phyloP scores from a whole-genome alignment of 305 asterid genomes.

The Fraxinus velutina region DNA sequence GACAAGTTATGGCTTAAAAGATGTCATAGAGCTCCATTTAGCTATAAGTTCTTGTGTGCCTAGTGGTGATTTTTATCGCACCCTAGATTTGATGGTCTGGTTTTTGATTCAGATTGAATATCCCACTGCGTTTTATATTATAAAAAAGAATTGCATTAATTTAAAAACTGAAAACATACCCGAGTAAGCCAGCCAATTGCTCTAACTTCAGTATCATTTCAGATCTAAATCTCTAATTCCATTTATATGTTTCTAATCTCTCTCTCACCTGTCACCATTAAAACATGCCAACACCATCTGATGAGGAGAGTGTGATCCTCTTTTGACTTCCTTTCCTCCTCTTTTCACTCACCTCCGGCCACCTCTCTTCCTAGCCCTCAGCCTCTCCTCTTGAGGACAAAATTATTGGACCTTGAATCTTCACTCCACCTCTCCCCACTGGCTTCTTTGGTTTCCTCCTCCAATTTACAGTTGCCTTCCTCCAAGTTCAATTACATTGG shows the following conservation, averaged over 20 bases:
- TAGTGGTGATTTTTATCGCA: not conserved
- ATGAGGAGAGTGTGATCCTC: not conserved
- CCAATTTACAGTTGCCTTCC: not conserved
- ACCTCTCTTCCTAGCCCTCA: not conserved
- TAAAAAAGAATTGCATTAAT: not conserved
- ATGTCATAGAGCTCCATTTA: not conserved
- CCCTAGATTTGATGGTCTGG: not conserved
- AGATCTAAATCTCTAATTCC: not conserved
- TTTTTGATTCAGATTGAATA: not conserved
- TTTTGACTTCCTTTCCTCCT: not conserved
- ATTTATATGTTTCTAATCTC: not conserved
- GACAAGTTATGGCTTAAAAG: not conserved
- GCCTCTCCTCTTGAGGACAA: not conserved
- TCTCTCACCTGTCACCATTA: not conserved
- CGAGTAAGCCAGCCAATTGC: not conserved
- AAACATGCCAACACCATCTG: not conserved
- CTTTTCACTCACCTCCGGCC: not conserved
- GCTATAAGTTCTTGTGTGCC: not conserved
- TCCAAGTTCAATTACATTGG: not conserved
- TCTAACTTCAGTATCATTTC: not conserved
- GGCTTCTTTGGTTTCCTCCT: not conserved
- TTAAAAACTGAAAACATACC: not conserved
- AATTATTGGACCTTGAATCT: not conserved
- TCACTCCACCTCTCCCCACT: not conserved
- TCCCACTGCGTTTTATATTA: not conserved